Evolutionary conservation across 1,284 basidiomycete species (phyloP).

Genomic region (Vanrija humicola): DNA sequence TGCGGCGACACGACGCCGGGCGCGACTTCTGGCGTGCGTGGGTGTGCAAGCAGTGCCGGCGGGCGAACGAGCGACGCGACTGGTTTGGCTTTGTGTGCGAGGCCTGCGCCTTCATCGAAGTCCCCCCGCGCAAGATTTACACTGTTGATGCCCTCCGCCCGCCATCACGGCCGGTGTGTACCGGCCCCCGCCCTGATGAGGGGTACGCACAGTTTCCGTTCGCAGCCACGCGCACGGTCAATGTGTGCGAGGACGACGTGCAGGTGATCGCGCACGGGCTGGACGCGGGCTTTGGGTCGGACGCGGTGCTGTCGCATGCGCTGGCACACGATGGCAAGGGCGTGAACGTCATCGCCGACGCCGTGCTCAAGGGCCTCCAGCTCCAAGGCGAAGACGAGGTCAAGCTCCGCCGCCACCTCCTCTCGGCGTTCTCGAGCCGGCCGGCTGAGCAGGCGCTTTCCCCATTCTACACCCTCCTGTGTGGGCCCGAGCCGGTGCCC

Average conservation of each 20-base stretch:
- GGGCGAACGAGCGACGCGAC: slow-evolving; percentile 35
- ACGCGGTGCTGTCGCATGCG: slow-evolving; percentile 27
- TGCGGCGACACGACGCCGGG: slow-evolving; percentile 18
- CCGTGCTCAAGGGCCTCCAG: slow-evolving; percentile 14
- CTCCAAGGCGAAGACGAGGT: slow-evolving; percentile 17
- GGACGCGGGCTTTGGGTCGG: slow-evolving; percentile 11
- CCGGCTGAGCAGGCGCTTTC: slow-evolving; percentile 25
- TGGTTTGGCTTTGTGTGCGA: slow-evolving; percentile 42
- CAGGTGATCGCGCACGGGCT: slow-evolving; percentile 33
- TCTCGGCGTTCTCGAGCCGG: slow-evolving; percentile 2
- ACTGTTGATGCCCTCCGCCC: slow-evolving; percentile 21
- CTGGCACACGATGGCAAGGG: slow-evolving; percentile 18
- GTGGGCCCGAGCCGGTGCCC: slow-evolving; percentile 20
- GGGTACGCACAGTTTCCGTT: slow-evolving; percentile 23
- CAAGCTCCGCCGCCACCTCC: slow-evolving; percentile 20
- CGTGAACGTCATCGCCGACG: neutral
- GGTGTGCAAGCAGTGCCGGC: slow-evolving; percentile 36
- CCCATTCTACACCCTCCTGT: slow-evolving; percentile 37
- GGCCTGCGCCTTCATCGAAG: slow-evolving; percentile 20
- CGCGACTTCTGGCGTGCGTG: slow-evolving; percentile 37
- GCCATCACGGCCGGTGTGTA: slow-evolving; percentile 26
- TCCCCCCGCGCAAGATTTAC: slow-evolving; percentile 20
- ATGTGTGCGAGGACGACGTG: slow-evolving; percentile 32
- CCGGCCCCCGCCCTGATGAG: slow-evolving; percentile 30
- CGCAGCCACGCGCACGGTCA: slow-evolving; percentile 13